A percentile compares a stretch with the other conserved stretches of the same genome.
Evolutionary conservation across 495 filamentous ascomycete genomes (phyloP).

Genomic region (Pyrenula massariospora): DNA sequence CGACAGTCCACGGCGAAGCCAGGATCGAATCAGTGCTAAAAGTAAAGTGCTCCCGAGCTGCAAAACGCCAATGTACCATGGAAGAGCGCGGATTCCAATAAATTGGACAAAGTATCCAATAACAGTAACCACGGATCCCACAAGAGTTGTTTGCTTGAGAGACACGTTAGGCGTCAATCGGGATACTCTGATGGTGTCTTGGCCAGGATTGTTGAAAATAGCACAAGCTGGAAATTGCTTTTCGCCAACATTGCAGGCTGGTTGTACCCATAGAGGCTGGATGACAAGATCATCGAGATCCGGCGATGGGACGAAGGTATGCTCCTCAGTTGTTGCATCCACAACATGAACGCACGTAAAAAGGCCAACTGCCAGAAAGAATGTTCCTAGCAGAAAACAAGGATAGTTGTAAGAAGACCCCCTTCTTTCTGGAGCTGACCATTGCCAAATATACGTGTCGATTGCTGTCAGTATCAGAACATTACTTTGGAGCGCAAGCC

Average conservation of each 20-base stretch:
- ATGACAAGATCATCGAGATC: background rate
- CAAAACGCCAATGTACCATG: constrained; percentile 33
- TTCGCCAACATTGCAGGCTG: constrained; percentile 25
- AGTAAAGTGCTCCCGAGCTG: constrained; percentile 31
- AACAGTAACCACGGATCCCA: constrained; percentile 18
- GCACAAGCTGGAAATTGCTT: constrained; percentile 26
- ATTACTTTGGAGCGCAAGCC: background rate
- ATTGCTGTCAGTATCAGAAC: background rate
- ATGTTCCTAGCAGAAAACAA: background rate
- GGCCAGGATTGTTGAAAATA: background rate
- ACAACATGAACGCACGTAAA: background rate
- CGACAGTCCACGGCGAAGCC: constrained; percentile 15
- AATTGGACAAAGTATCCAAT: constrained; percentile 40
- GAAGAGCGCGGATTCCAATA: constrained; percentile 33
- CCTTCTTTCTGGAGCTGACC: no score
- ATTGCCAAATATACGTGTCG: background rate
- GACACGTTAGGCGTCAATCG: background rate
- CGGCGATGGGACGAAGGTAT: background rate
- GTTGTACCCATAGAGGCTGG: constrained; percentile 24
- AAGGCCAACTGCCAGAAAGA: background rate
- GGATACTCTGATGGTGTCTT: background rate
- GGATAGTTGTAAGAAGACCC: background rate
- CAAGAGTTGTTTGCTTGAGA: constrained; percentile 3
- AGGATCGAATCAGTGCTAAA: constrained; percentile 35
- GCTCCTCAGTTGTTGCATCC: background rate